phyloP scores from a whole-genome alignment of 2,329 filamentous ascomycete species.

The Aspergillus pseudoglaucus region DNA sequence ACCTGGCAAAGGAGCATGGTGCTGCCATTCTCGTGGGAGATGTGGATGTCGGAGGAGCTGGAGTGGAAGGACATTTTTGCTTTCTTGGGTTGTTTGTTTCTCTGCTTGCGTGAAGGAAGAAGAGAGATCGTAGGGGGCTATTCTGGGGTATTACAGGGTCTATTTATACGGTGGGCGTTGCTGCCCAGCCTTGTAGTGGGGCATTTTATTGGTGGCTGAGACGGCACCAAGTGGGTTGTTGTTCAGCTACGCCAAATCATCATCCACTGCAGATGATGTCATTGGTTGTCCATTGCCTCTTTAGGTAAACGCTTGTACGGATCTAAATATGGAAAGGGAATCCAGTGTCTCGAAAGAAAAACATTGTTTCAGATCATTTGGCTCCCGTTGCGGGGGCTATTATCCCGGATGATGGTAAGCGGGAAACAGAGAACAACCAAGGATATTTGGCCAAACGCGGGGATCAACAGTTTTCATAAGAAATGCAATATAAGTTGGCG shows the following conservation, averaged over 20 bases:
- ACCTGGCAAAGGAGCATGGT: conserved; percentile 8
- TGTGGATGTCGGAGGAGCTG: conserved; percentile 7
- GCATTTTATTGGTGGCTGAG: conserved; percentile 1
- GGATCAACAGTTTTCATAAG: no score
- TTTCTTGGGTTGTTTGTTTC: neutral
- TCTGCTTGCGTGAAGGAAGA: neutral
- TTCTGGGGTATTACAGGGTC: neutral
- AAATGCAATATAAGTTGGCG: no score
- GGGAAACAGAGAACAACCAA: no score
- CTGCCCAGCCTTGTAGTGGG: conserved; percentile 6
- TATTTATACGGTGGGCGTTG: conserved; percentile 1
- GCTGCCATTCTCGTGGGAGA: conserved; percentile 5
- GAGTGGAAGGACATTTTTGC: conserved; percentile 11
- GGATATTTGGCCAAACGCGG: no score
- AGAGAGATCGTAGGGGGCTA: neutral
- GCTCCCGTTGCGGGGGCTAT: no score
- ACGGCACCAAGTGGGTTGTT: neutral
- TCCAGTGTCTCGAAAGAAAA: no score
- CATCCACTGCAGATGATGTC: neutral
- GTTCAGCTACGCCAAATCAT: neutral
- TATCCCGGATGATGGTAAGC: no score
- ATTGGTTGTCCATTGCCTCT: neutral
- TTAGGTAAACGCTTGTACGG: no score
- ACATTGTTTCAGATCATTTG: no score
- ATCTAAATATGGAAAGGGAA: no score